A percentile compares a stretch with the other conserved stretches of the same genome.
Conservation (phyloP, 1,284 basidiomycete genomes). For the Entoloma clypeatum region DNA sequence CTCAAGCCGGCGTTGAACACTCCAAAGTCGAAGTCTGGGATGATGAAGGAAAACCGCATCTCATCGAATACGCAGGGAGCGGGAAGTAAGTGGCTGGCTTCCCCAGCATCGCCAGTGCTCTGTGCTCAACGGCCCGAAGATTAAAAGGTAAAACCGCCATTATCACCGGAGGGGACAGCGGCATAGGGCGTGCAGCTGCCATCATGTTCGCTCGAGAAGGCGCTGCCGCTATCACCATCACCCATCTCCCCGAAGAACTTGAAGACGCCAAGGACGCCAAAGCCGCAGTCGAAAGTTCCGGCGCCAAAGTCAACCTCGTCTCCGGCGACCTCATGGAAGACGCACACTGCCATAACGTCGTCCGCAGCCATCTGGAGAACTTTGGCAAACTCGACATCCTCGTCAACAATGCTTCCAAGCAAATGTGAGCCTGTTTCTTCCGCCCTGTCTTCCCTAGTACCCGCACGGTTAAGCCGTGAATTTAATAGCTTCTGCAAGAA, state of each 20-base stretch:
- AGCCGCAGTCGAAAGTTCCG: conserved; percentile 40
- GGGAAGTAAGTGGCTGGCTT: conserved; percentile 33
- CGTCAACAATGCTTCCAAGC: conserved; percentile 65
- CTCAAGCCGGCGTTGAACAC: conserved; percentile 43
- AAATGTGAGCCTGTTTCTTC: conserved; percentile 37
- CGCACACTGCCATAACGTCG: conserved; percentile 36
- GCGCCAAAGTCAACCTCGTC: conserved; percentile 43
- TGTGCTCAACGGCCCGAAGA: conserved; percentile 15
- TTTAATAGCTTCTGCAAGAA: conserved; percentile 26
- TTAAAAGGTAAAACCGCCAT: conserved; percentile 57
- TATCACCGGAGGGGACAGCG: conserved; percentile 54
- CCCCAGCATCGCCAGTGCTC: not conserved
- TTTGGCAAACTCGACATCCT: conserved; percentile 51
- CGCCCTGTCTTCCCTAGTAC: not conserved
- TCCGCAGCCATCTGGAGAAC: conserved; percentile 48
- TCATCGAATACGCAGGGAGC: conserved; percentile 46
- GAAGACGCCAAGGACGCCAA: conserved; percentile 52
- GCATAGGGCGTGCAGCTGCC: conserved; percentile 58
- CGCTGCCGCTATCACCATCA: conserved; percentile 55
- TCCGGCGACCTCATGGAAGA: conserved; percentile 42
- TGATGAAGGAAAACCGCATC: conserved; percentile 52
- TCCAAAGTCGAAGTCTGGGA: conserved; percentile 56
- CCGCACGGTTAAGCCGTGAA: not conserved
- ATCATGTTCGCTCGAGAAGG: conserved; percentile 64
- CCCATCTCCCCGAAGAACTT: conserved; percentile 59